Evolutionary conservation across 2,329 filamentous ascomycete genomes (phyloP), one percentile per base, ranked within the genome.

Genomic region (Alternaria hordeiaustralica): DNA sequence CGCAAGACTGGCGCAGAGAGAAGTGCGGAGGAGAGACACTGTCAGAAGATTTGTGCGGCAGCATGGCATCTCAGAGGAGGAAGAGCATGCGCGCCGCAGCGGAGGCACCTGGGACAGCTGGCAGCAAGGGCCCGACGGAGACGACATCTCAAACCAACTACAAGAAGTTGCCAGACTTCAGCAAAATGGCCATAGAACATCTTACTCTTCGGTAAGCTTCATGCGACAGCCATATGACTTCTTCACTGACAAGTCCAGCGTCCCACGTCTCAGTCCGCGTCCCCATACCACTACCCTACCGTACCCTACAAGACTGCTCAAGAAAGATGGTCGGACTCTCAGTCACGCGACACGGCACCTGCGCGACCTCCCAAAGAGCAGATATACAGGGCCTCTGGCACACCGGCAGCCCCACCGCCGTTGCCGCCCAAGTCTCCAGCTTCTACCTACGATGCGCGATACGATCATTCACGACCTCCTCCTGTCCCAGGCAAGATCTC

Each of bases 61-160:
- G 68, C 85, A 87, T 25, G 88, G 86, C 0, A 82, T 88, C 2
- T 82, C 85, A 0, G 84, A 85, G 53, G 85, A 87, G 58, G 86
- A 88, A 63, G 87, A 89, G 65, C 84, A 85, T 61, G 81, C 82
- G 55, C 85, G 87, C 44, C 83, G 88, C 10, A 80, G 81, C 18
- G 85, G 82, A 12, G 86, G 85, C 6, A 70, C 85, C 21, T 87
- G 85, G 86, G 83, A 83, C 36, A 80, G 84, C 45, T 87, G 85
- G 85, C 85, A 86, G 65, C 64, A 76, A 41, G 67, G 66, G 25
- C 49, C 45, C 11, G 74, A 76, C 3, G 79, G 83, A 60, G 83
- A 87, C 58, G 85, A 88, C 61, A 73, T 88, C 59, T 85, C 82
- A 46, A 78, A 74, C 45, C 83, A 85, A n/a, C 84, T 88, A 64